phyloP scores from a whole-genome alignment of 106 monocot species.

The Agapanthus africanus region DNA sequence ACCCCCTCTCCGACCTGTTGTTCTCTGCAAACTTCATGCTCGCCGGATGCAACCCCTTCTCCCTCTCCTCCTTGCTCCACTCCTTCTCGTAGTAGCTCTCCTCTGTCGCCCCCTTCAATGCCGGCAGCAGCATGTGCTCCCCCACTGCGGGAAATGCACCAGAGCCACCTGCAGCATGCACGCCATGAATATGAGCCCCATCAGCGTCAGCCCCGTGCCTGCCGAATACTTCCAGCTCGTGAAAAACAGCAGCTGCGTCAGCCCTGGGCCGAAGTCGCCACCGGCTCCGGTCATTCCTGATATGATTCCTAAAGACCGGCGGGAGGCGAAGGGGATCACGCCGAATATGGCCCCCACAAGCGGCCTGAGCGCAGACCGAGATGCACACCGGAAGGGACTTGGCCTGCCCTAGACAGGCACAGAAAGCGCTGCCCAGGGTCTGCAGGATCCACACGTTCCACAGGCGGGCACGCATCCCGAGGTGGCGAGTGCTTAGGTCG shows the following conservation, averaged over 20 bases:
- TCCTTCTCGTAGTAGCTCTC: neutral
- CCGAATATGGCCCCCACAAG: conserved; percentile 4
- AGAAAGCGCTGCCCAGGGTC: neutral
- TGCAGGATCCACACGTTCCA: conserved; percentile 1
- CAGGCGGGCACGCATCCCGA: conserved; percentile 1
- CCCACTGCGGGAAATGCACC: conserved; percentile 7
- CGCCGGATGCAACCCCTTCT: neutral
- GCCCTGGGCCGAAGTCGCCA: neutral
- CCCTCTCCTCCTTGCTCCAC: neutral
- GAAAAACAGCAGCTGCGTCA: conserved; percentile 4
- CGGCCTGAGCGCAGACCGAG: neutral
- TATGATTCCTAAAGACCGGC: neutral
- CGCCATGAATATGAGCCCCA: neutral
- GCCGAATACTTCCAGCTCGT: conserved; percentile 2
- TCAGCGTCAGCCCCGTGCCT: neutral
- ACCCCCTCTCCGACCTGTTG: neutral
- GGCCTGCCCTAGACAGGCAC: conserved; percentile 1
- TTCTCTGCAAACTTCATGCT: conserved; percentile 6
- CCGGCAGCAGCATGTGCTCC: conserved; percentile 2
- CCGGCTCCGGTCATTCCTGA: conserved; percentile 5
- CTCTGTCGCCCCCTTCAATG: neutral
- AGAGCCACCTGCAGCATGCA: neutral
- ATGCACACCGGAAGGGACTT: conserved; percentile 4
- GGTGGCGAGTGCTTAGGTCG: neutral
- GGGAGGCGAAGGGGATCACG: neutral